A percentile compares a stretch with the other conserved stretches of the same genome.
Conservation (phyloP, 164 flowering plant species). For the Vitis riparia region DNA sequence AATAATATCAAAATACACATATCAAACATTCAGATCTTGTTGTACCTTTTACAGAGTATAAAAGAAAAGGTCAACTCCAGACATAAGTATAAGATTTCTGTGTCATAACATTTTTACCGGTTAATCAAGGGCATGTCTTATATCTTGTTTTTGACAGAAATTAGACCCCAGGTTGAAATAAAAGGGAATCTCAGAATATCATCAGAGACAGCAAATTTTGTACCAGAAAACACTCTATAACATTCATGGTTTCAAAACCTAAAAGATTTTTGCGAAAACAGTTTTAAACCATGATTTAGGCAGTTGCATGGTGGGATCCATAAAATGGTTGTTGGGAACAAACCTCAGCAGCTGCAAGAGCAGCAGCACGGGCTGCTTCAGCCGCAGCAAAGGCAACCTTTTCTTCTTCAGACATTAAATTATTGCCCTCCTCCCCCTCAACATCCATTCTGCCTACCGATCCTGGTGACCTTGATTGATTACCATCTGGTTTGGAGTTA, state of each 20-base stretch:
- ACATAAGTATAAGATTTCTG: not conserved
- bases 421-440: conserved; percentile 35
- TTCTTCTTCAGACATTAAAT: conserved; percentile 79
- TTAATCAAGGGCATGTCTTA: not conserved
- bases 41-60: not conserved
- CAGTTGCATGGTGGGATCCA: not conserved
- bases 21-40: not conserved
- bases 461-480: conserved; percentile 39
- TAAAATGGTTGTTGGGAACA: conserved; percentile 18
- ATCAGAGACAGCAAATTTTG: no score
- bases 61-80: not conserved
- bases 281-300: not conserved
- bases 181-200: not conserved
- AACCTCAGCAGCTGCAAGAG: conserved; percentile 95
- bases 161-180: not conserved
- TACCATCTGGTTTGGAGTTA: conserved; percentile 42
- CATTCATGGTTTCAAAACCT: no score
- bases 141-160: not conserved
- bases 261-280: no score
- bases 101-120: not conserved
- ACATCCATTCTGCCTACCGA: conserved; percentile 35
- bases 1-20: conserved; percentile 1
- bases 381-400: conserved; percentile 90
- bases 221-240: no score
- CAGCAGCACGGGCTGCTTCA: conserved; percentile 90